phyloP scores from a whole-genome alignment of 164 flowering plant species.

The Vitis cinerea region DNA sequence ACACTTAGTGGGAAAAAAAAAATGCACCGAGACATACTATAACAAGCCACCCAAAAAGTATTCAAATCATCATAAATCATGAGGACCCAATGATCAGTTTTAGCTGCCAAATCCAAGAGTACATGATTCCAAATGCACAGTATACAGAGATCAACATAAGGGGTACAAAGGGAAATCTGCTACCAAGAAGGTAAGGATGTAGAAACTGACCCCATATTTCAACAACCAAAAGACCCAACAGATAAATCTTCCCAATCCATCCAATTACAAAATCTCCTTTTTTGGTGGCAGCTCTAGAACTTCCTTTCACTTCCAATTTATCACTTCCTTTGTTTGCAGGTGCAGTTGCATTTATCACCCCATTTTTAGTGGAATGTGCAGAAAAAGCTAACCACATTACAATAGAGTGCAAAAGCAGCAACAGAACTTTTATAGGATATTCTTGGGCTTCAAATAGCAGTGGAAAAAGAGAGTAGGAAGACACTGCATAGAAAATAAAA shows the following conservation, averaged over 20 bases:
- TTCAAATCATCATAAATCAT: conserved; percentile 11
- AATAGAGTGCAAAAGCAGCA: conserved; percentile 58
- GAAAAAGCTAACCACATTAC: conserved; percentile 70
- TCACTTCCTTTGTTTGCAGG: conserved; percentile 18
- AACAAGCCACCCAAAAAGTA: neutral
- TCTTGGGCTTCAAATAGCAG: conserved; percentile 89
- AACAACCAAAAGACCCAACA: conserved; percentile 61
- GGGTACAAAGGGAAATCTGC: conserved; percentile 75
- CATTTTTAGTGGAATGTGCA: conserved; percentile 26
- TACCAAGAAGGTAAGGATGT: conserved; percentile 68
- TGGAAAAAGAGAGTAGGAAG: conserved; percentile 90
- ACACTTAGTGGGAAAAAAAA: neutral
- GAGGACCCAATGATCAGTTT: conserved; percentile 32
- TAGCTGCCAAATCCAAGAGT: conserved; percentile 92
- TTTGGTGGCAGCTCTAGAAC: neutral
- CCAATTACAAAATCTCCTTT: conserved; percentile 37
- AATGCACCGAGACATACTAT: too few species aligned
- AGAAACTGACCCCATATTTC: conserved; percentile 83
- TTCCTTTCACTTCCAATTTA: conserved; percentile 10
- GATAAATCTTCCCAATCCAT: conserved; percentile 54
- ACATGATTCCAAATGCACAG: conserved; percentile 68
- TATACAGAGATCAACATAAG: conserved; percentile 74
- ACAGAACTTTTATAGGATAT: conserved; percentile 77
- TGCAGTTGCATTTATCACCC: conserved; percentile 3
- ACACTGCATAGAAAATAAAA: conserved; percentile 56